A percentile compares a stretch with the other conserved stretches of the same genome.
These are phyloP conservation scores for Fomitopsis palustris DNA, from an alignment of 1,284 basidiomycete genomes.

Conservation along the genomic window DNA sequence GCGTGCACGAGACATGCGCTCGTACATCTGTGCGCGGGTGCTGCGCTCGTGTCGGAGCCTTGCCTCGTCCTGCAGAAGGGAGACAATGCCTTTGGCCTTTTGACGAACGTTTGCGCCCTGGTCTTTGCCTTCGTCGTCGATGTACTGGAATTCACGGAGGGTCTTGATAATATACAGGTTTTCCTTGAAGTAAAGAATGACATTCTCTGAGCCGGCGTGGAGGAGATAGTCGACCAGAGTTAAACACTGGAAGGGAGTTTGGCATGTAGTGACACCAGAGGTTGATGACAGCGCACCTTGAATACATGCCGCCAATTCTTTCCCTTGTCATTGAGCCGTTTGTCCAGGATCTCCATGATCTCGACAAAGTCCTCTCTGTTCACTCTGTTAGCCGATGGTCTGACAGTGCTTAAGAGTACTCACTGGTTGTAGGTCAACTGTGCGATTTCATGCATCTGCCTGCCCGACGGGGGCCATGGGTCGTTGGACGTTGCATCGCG, in stretches of 20 bases:
- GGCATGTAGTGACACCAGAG: neutral
- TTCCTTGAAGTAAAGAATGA: constrained; percentile 95
- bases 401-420: constrained; percentile 26
- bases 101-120: constrained; percentile 96
- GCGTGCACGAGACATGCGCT: constrained; percentile 71
- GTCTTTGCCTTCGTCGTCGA: constrained; percentile 92
- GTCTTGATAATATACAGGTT: constrained; percentile 98
- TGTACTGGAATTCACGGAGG: constrained; percentile 95
- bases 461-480: constrained; percentile 93
- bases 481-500: constrained; percentile 97
- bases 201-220: constrained; percentile 94
- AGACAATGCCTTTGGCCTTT: constrained; percentile 97
- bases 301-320: constrained; percentile 99
- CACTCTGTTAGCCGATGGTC: neutral
- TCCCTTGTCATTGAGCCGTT: constrained; percentile 97
- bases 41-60: constrained; percentile 81
- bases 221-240: constrained; percentile 94
- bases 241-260: constrained; percentile 58
- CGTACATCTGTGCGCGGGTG: constrained; percentile 82
- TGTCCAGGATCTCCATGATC: constrained; percentile 99
- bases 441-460: constrained; percentile 97
- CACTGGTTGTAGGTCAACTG: constrained; percentile 96
- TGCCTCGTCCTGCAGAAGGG: constrained; percentile 82
- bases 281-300: constrained; percentile 57
- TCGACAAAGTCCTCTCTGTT: constrained; percentile 91